phyloP scores from a whole-genome alignment of 2,329 filamentous ascomycete genomes.

The Botryosphaeria dothidea region DNA sequence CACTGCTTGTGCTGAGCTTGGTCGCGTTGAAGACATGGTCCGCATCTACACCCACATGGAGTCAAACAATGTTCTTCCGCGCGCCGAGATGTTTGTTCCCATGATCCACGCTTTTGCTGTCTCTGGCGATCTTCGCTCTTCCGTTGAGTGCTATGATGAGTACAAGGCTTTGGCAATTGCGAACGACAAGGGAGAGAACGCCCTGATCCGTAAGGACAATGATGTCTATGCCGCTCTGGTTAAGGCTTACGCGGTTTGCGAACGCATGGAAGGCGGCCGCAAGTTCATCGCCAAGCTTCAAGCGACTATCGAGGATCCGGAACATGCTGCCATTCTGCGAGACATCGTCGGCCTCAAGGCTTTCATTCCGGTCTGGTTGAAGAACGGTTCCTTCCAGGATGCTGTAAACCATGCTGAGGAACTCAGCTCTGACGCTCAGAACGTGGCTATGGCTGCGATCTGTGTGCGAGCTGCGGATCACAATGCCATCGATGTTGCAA shows the following conservation, averaged over 20 bases:
- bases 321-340: slow-evolving; percentile 63
- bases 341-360: slow-evolving; percentile 71
- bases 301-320: slow-evolving; percentile 50
- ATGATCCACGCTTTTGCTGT: slow-evolving; percentile 95
- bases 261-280: slow-evolving; percentile 76
- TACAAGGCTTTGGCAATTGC: slow-evolving; percentile 88
- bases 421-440: slow-evolving; percentile 60
- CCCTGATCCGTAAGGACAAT: slow-evolving; percentile 72
- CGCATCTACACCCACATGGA: slow-evolving; percentile 93
- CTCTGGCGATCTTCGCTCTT: slow-evolving; percentile 78
- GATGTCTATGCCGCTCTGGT: slow-evolving; percentile 90
- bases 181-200: slow-evolving; percentile 72
- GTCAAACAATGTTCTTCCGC: slow-evolving; percentile 68
- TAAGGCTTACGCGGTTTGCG: slow-evolving; percentile 81
- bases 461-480: slow-evolving; percentile 78
- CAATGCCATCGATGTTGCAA: slow-evolving; percentile 68
- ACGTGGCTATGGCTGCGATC: slow-evolving; percentile 69
- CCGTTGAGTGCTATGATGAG: slow-evolving; percentile 93
- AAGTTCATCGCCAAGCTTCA: slow-evolving; percentile 84
- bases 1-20: slow-evolving; percentile 79
- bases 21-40: slow-evolving; percentile 84
- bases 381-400: slow-evolving; percentile 68
- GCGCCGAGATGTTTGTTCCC: slow-evolving; percentile 79
- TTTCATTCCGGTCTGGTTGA: slow-evolving; percentile 76
- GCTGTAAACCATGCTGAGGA: slow-evolving; percentile 71